Base-by-base conservation (phyloP, 1,139 yeast genomes). In the Kodamaea alishanica region DNA sequence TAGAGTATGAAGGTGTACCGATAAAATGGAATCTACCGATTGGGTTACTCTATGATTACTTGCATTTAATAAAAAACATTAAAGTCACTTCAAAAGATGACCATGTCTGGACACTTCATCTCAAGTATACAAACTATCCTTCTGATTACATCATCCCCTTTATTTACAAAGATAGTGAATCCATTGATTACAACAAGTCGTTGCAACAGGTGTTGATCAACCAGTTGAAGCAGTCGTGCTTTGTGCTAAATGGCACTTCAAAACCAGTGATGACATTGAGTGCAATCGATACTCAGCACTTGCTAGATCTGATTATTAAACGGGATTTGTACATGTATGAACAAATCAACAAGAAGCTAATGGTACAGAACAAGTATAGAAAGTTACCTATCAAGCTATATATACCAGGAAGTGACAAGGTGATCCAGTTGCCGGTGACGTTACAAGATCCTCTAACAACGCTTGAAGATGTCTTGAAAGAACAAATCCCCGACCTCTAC, bases 21-120 rank as follows among this genome's bases (percentile, higher is more conserved):
- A 43, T 89, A 24, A 72, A 75, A 34, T 89, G 96, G 95, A 81
- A 84, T 49, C 64, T 80, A 49, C 97, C 97, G 0, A 61, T 83
- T 5, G 96, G 96, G 0, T 65, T 84, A 4, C 60, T 83, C 4
- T 77, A 73, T 52, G 96, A 88, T 49, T 57, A 71, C 20, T 57
- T 75, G 39, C 64, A 67, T 15, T 40, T 56, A 6, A 30, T 7
- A 11, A 15, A 8, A 6, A 25, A 10, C 57, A 58, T 9, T 34
- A 28, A 7, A 6, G 11, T 23, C 24, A 28, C 31, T n/a, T 9
- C n/a, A 28, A 11, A 28, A 8, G 15, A 10, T 8, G 9, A 10
- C 10, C 43, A 41, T 25, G 42, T 48, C 8, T 85, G 94, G 90
- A 61, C 59, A 2, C 49, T 87, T 10, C 51, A 54, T 0, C 54